phyloP scores from a whole-genome alignment of 495 filamentous ascomycete species.

The Aspergillus sclerotiicarbonarius region DNA sequence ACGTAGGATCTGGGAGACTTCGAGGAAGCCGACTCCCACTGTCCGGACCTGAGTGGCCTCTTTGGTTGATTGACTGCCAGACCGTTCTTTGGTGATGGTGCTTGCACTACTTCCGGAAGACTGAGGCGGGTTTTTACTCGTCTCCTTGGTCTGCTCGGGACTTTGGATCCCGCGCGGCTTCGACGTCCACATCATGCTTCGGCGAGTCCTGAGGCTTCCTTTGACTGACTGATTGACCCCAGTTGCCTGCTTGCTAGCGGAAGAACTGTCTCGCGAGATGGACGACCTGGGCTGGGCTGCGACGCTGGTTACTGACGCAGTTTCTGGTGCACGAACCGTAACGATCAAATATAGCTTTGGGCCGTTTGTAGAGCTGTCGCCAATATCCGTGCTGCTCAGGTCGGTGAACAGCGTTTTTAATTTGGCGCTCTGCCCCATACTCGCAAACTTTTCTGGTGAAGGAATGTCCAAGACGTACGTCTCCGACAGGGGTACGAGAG shows the following conservation, averaged over 20 bases:
- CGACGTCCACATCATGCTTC: conserved; percentile 80
- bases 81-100: conserved; percentile 42
- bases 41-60: conserved; percentile 57
- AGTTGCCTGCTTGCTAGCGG: conserved; percentile 28
- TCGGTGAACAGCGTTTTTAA: conserved; percentile 88
- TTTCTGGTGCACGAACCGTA: conserved; percentile 66
- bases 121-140: conserved; percentile 42
- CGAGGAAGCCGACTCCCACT: conserved; percentile 79
- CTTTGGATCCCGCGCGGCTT: conserved; percentile 33
- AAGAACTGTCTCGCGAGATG: conserved; percentile 37
- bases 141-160: conserved; percentile 41
- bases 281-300: conserved; percentile 29
- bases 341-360: conserved; percentile 80
- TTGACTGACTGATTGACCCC: conserved; percentile 32
- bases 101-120: conserved; percentile 59
- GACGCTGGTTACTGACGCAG: conserved; percentile 39
- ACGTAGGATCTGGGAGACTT: conserved; percentile 72
- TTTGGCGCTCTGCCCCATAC: conserved; percentile 55
- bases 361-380: conserved; percentile 64
- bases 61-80: conserved; percentile 40
- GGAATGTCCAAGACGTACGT: conserved; percentile 78
- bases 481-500: conserved; percentile 72
- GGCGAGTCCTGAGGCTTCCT: conserved; percentile 54
- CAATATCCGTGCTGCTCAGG: conserved; percentile 76
- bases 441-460: conserved; percentile 62